Base-by-base conservation (phyloP, 2,329 filamentous ascomycete species). In the Talaromyces pinophilus region DNA sequence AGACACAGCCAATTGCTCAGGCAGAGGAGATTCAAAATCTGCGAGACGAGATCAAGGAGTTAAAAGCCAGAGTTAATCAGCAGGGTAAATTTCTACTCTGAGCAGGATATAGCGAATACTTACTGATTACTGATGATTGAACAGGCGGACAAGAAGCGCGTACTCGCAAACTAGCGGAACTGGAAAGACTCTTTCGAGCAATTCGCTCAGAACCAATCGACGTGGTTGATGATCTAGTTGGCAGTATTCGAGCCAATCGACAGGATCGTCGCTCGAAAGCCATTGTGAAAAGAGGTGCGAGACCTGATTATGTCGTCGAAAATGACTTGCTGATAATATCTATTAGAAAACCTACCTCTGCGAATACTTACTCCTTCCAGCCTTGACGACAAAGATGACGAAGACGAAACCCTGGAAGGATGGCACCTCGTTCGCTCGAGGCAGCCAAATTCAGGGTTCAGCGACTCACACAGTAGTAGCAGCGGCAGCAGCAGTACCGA, bases 1-100 rank as follows among this genome's bases (percentile, higher is more conserved):
- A 76, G 33, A 70, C 72, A 40, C 71, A 71, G 38, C 77, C 77
- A 6, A 74, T 79, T 57, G 74, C 73, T 35, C 77, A 79, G 50
- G 72, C 75, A 10, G 77, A 78, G 28, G 77, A 79, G 68, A 79
- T 79, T 52, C 70, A 70, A 22, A 76, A 76, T 63, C 59, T 79
- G 61, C 73, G 76, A 8, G 68, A 69, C 57, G 76, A 79, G 66
- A 78, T 78, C 65, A 71, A 72, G 15, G 72, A 77, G 22, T 67
- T 79, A 22, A 70, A 71, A 1, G 62, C 62, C 5, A 71, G 70
- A 61, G 70, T 78, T 19, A 70, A 73, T 35, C 70, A 69, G 30
- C 70, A 73, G 69, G 71, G 74, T 76, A 71, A 33, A 28, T 40
- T 38, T 25, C 8, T 5, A 11, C 28, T 11, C 30, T 63, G 5